Percentiles rank a stretch among this genome's conserved stretches.
Evolutionary conservation across 225 moss, liverwort and hornwort species (phyloP).

Genomic region (Asterella californica): DNA sequence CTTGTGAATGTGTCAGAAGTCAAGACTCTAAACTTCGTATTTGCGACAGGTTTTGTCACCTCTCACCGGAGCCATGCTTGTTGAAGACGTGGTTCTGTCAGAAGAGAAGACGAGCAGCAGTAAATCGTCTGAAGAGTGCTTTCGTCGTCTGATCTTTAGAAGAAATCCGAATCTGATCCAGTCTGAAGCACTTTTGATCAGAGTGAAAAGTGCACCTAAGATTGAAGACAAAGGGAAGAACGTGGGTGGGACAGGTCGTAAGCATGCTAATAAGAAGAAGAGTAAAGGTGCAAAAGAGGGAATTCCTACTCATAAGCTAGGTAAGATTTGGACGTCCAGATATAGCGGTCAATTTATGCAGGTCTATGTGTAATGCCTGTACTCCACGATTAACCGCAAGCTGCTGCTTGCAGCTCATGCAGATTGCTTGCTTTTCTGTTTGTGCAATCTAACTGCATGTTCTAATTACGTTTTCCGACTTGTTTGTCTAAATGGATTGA

Average conservation of each 20-base stretch:
- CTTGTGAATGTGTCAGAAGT: constrained; percentile 4
- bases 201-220: constrained; percentile 34
- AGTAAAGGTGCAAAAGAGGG: constrained; percentile 46
- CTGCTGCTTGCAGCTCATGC: no score
- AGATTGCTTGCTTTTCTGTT: background rate
- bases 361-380: background rate
- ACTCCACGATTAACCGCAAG: no score
- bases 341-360: background rate
- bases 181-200: constrained; percentile 73
- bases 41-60: constrained; percentile 70
- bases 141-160: constrained; percentile 76
- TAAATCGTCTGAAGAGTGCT: constrained; percentile 38
- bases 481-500: background rate
- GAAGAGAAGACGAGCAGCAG: constrained; percentile 33
- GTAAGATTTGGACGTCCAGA: background rate
- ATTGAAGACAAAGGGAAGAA: constrained; percentile 34
- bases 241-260: constrained; percentile 39
- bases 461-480: background rate
- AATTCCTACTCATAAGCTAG: background rate
- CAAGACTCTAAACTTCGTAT: background rate
- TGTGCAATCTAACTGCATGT: background rate
- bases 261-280: constrained; percentile 60
- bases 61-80: constrained; percentile 80
- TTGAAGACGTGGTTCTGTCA: constrained; percentile 67
- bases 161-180: constrained; percentile 92